phyloP scores from a whole-genome alignment of 106 monocot species.

The Alisma plantagoaquatica region DNA sequence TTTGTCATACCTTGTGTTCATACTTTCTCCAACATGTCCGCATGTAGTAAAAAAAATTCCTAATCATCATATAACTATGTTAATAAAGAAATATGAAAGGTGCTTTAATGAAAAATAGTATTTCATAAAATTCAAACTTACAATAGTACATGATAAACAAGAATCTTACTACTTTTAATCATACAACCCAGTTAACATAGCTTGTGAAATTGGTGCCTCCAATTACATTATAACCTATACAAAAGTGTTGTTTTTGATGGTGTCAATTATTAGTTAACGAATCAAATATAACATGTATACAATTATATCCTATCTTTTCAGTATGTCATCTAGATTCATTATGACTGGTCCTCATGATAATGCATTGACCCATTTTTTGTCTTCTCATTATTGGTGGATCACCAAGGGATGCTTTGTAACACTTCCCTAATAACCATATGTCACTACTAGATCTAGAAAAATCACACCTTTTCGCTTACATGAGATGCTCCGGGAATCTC shows the following conservation, averaged over 20 bases:
- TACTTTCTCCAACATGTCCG: conserved; percentile 91
- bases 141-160: conserved; percentile 76
- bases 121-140: neutral
- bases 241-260: neutral
- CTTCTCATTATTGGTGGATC: conserved; percentile 26
- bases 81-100: no score
- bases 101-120: neutral
- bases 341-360: conserved; percentile 77
- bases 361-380: conserved; percentile 21
- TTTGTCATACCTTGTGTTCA: conserved; percentile 48
- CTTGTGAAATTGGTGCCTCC: conserved; percentile 59
- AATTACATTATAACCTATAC: conserved; percentile 74
- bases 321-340: conserved; percentile 94
- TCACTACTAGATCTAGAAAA: conserved; percentile 58
- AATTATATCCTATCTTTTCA: conserved; percentile 52
- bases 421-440: conserved; percentile 78
- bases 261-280: neutral
- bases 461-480: conserved; percentile 41
- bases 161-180: conserved; percentile 99
- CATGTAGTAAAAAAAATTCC: conserved; percentile 83
- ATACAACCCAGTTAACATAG: conserved; percentile 98
- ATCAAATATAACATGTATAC: neutral
- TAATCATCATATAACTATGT: no score
- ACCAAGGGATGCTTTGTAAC: conserved; percentile 49
- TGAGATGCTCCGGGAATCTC: conserved; percentile 62